Evolutionary conservation across 305 asterid genomes (phyloP).

Genomic region (Fraxinus floribunda): DNA sequence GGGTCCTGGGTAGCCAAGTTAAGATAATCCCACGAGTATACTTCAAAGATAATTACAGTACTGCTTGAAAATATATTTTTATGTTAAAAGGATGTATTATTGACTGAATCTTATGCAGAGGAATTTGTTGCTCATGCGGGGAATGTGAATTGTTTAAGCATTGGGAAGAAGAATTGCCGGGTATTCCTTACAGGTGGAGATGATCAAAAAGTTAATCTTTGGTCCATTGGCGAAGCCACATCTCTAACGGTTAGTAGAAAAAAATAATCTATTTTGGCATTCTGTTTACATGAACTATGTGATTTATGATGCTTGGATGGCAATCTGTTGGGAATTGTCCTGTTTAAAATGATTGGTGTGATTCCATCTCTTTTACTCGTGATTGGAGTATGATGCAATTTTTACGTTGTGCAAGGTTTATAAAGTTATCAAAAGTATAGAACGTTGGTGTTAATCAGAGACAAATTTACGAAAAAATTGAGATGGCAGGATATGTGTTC

Average conservation of each 20-base stretch:
- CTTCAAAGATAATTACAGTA: slow-evolving; percentile 9
- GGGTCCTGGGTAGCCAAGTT: slow-evolving; percentile 4
- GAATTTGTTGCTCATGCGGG: slow-evolving; percentile 98
- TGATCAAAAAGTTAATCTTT: slow-evolving; percentile 90
- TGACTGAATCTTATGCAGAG: slow-evolving; percentile 67
- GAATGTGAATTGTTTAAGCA: slow-evolving; percentile 88
- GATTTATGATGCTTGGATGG: slow-evolving; percentile 13
- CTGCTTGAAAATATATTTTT: slow-evolving; percentile 12
- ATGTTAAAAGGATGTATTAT: slow-evolving; percentile 42
- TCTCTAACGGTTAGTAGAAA: slow-evolving; percentile 60
- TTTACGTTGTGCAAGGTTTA: not conserved
- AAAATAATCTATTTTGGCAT: not conserved
- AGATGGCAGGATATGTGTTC: slow-evolving; percentile 15
- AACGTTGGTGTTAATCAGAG: not conserved
- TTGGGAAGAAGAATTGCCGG: slow-evolving; percentile 85
- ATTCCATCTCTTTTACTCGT: slow-evolving; percentile 3
- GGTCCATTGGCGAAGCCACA: slow-evolving; percentile 93
- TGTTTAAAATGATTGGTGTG: not conserved
- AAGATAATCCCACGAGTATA: not conserved
- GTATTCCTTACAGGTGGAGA: slow-evolving; percentile 93
- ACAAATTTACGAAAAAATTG: not conserved
- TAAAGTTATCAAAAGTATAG: not conserved
- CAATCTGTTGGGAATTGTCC: slow-evolving; percentile 8
- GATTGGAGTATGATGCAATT: not conserved
- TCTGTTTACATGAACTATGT: slow-evolving; percentile 3